Percentiles rank a stretch among this genome's conserved stretches.
Conservation (phyloP, 106 monocot genomes). For the Dendrobium chrysotoxum region DNA sequence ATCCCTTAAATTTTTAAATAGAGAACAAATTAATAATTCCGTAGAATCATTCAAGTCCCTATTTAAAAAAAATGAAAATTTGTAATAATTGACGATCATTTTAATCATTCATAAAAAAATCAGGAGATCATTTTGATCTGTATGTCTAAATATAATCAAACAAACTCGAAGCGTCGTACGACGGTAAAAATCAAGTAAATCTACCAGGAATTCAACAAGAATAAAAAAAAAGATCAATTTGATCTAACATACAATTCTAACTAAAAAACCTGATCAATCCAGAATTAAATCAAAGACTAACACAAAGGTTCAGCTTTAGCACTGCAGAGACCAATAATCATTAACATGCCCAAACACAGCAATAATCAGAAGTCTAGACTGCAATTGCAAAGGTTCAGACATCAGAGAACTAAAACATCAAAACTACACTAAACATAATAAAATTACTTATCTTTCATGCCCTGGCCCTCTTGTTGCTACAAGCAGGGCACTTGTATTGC, state of each 20-base stretch:
- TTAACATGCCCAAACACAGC: neutral
- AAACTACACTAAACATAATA: slow-evolving; percentile 1
- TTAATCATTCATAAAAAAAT: too few relatives aligned
- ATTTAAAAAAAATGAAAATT: too few relatives aligned
- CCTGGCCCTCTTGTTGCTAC: slow-evolving; percentile 68
- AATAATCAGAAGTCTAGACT: neutral
- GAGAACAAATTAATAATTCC: too few relatives aligned
- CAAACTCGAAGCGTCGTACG: too few relatives aligned
- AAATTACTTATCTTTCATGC: slow-evolving; percentile 18
- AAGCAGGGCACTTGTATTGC: slow-evolving; percentile 91
- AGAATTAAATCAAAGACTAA: neutral
- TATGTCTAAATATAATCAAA: too few relatives aligned
- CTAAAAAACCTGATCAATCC: neutral
- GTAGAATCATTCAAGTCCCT: too few relatives aligned
- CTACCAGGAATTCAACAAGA: too few relatives aligned
- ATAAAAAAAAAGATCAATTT: neutral
- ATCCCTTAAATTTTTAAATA: too few relatives aligned
- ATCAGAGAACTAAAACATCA: neutral
- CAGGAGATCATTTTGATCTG: too few relatives aligned
- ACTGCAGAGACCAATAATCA: neutral
- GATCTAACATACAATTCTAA: neutral
- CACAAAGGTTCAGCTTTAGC: neutral
- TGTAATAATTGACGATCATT: too few relatives aligned
- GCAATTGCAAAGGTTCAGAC: neutral
- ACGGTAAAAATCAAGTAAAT: too few relatives aligned